A percentile compares a stretch with the other conserved stretches of the same genome.
These are phyloP conservation scores for Tephrocybe sp. DNA, from an alignment of 768 basidiomycete genomes.

Conservation along the genomic window DNA sequence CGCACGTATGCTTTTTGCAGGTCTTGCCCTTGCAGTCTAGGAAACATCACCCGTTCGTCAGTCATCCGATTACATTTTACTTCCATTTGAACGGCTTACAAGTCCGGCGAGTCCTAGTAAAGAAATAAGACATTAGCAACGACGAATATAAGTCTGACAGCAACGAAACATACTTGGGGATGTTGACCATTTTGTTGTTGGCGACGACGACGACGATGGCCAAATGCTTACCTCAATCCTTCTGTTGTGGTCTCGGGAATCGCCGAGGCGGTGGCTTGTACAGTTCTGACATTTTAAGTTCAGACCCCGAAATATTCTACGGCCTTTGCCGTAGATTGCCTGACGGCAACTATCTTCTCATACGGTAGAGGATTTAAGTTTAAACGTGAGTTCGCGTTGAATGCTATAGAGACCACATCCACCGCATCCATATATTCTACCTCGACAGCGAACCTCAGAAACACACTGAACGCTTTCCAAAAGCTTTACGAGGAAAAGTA, in stretches of 20 bases:
- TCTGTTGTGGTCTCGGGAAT: slow-evolving; percentile 36
- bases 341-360: no score
- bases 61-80: slow-evolving; percentile 1
- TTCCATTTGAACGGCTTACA: slow-evolving; percentile 56
- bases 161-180: slow-evolving; percentile 75
- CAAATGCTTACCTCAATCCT: slow-evolving; percentile 19
- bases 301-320: slow-evolving; percentile 16
- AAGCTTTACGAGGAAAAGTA: no score
- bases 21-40: slow-evolving; percentile 93
- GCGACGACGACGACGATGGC: slow-evolving; percentile 40
- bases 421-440: no score
- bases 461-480: no score
- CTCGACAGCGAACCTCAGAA: no score
- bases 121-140: slow-evolving; percentile 14
- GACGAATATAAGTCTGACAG: neutral
- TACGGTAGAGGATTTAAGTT: no score
- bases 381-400: no score
- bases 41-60: slow-evolving; percentile 7
- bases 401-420: no score
- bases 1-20: slow-evolving; percentile 97
- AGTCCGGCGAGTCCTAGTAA: slow-evolving; percentile 82
- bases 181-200: slow-evolving; percentile 83
- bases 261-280: slow-evolving; percentile 33
- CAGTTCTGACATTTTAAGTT: slow-evolving; percentile 34
- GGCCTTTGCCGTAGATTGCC: no score